phyloP scores from a whole-genome alignment of 2,329 filamentous ascomycete species.

The Raffaelea arxii region DNA sequence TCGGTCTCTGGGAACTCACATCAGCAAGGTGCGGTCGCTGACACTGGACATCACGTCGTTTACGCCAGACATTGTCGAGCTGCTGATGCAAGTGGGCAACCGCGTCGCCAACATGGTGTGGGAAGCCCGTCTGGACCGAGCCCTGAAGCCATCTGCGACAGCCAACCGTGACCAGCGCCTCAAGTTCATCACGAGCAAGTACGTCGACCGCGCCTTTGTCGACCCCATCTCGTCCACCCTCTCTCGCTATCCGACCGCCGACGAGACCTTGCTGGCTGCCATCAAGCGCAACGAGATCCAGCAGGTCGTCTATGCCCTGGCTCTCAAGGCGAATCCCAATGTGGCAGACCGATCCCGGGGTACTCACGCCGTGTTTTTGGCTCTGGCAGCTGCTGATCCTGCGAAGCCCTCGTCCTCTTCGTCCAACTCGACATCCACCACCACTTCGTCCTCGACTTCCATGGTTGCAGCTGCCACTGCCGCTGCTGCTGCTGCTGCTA shows the following conservation, averaged over 20 bases:
- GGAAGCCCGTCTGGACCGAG: slow-evolving; percentile 74
- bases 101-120: slow-evolving; percentile 93
- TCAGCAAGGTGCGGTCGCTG: slow-evolving; percentile 91
- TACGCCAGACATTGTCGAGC: slow-evolving; percentile 91
- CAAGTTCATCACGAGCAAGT: slow-evolving; percentile 93
- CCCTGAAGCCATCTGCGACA: slow-evolving; percentile 62
- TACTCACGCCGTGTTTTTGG: slow-evolving; percentile 83
- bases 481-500: slow-evolving; percentile 18
- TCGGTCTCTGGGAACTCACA: slow-evolving; percentile 89
- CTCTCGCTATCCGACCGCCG: slow-evolving; percentile 66
- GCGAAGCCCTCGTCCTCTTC: slow-evolving; percentile 55
- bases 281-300: slow-evolving; percentile 97
- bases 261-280: slow-evolving; percentile 82
- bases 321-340: slow-evolving; percentile 80
- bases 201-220: slow-evolving; percentile 75
- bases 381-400: slow-evolving; percentile 85
- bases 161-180: slow-evolving; percentile 83
- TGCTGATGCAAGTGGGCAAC: slow-evolving; percentile 85
- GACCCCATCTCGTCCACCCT: slow-evolving; percentile 66
- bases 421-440: slow-evolving; percentile 13
- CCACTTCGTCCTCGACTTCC: slow-evolving; percentile 7
- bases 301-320: slow-evolving; percentile 82
- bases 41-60: slow-evolving; percentile 95
- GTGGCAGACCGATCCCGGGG: slow-evolving; percentile 74
- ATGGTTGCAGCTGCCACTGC: background rate